Evolutionary conservation across 2,329 filamentous ascomycete genomes (phyloP).

Genomic region (Xylaria digitata): DNA sequence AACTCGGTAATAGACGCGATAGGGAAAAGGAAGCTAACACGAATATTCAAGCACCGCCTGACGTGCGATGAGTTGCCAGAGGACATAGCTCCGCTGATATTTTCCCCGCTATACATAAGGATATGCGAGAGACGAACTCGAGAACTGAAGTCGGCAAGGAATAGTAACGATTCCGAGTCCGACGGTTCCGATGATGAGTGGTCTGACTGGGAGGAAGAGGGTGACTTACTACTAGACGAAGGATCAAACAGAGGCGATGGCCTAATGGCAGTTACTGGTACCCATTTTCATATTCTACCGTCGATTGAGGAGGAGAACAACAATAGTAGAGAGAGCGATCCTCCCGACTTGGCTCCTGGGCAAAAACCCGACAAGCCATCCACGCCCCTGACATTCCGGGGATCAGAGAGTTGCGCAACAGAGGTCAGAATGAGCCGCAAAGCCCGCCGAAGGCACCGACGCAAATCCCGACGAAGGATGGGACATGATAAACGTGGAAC

Average conservation of each 20-base stretch:
- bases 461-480: background rate
- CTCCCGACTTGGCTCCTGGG: background rate
- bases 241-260: background rate
- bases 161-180: background rate
- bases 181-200: conserved; percentile 7
- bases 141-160: background rate
- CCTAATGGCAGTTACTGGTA: background rate
- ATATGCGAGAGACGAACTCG: background rate
- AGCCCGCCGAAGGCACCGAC: background rate
- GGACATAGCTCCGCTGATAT: conserved; percentile 21
- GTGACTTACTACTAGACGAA: background rate
- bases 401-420: background rate
- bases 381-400: background rate
- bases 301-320: conserved; percentile 11
- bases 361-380: background rate
- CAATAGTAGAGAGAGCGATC: background rate
- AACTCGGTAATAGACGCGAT: conserved; percentile 5
- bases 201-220: conserved; percentile 20
- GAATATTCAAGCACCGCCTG: conserved; percentile 11
- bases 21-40: background rate
- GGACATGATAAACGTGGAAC: background rate
- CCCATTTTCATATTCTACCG: background rate
- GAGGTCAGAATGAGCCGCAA: background rate
- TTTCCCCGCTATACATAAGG: conserved; percentile 22
- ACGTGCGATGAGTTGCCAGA: conserved; percentile 1